Percentiles rank a stretch among this genome's conserved stretches.
Evolutionary conservation across 2,329 filamentous ascomycete species (phyloP).

Genomic region (Cordyceps fumosorosea): DNA sequence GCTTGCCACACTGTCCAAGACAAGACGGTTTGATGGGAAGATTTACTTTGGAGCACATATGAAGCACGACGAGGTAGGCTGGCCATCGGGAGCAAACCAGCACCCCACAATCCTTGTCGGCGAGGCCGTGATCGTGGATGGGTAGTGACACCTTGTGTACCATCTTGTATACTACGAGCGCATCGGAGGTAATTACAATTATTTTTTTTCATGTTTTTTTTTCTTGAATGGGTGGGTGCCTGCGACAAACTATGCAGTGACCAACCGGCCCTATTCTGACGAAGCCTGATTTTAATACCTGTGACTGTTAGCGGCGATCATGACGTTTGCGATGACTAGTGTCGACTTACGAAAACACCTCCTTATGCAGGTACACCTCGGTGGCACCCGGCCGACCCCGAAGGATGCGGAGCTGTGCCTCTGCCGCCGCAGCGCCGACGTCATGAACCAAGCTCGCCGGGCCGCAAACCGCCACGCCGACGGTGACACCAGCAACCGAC

Average conservation of each 20-base stretch:
- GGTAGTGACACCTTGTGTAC: not conserved
- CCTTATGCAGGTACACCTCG: constrained; percentile 22
- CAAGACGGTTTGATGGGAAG: constrained; percentile 73
- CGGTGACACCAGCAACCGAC: constrained; percentile 7
- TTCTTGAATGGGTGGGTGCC: not conserved
- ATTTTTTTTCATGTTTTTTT: not conserved
- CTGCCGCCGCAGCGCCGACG: constrained; percentile 16
- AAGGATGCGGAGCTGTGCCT: constrained; percentile 17
- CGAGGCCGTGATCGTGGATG: constrained; percentile 31
- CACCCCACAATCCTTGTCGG: constrained; percentile 39
- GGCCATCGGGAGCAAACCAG: not conserved
- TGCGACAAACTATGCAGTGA: not conserved
- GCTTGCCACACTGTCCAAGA: constrained; percentile 82
- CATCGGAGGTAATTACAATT: not conserved
- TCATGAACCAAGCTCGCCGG: constrained; percentile 21
- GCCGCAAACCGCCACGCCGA: constrained; percentile 21
- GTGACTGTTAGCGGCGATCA: not conserved
- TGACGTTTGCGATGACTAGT: not conserved
- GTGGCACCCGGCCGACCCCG: constrained; percentile 11
- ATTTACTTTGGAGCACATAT: constrained; percentile 86
- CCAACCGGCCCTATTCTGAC: not conserved
- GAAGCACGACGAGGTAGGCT: constrained; percentile 35
- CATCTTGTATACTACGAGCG: not conserved
- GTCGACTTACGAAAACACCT: constrained; percentile 19
- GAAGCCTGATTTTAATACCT: not conserved